A percentile compares a stretch with the other conserved stretches of the same genome.
These are phyloP conservation scores for Fusarium protoensiforme DNA, from an alignment of 2,329 filamentous ascomycete species.

Conservation along the genomic window DNA sequence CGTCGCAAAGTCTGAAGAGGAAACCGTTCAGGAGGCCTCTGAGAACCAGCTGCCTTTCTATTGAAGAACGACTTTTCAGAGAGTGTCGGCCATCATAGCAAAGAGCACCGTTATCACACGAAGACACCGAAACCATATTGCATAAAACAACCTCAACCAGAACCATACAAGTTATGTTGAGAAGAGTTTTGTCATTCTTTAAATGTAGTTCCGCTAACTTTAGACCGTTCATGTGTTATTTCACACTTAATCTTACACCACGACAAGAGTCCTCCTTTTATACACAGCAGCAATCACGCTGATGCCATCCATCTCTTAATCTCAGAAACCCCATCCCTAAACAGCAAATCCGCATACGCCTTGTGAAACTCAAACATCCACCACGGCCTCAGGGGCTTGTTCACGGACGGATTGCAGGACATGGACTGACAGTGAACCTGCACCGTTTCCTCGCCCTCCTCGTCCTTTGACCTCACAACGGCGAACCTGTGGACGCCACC, in stretches of 20 bases:
- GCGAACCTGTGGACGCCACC: slow-evolving; percentile 45
- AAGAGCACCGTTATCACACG: too few species aligned
- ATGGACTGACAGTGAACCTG: slow-evolving; percentile 38
- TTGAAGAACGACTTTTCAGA: too few species aligned
- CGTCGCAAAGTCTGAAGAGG: neutral
- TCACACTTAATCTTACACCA: neutral
- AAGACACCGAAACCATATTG: too few species aligned
- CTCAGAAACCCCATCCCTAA: slow-evolving; percentile 40
- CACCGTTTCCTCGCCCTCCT: neutral
- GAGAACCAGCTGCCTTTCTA: too few species aligned
- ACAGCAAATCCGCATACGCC: slow-evolving; percentile 40
- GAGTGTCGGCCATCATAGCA: too few species aligned
- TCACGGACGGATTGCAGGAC: slow-evolving; percentile 40
- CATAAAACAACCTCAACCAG: too few species aligned
- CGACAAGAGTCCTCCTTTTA: neutral
- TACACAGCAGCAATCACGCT: neutral
- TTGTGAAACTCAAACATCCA: slow-evolving; percentile 39
- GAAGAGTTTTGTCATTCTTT: neutral
- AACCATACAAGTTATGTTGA: neutral
- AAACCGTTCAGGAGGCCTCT: neutral
- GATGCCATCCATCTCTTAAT: slow-evolving; percentile 29
- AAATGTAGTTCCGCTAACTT: neutral
- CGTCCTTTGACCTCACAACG: slow-evolving; percentile 27
- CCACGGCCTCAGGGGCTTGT: slow-evolving; percentile 22
- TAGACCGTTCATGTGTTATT: neutral